Evolutionary conservation across 768 basidiomycete species (phyloP).

Genomic region (Termitomyces sp.): DNA sequence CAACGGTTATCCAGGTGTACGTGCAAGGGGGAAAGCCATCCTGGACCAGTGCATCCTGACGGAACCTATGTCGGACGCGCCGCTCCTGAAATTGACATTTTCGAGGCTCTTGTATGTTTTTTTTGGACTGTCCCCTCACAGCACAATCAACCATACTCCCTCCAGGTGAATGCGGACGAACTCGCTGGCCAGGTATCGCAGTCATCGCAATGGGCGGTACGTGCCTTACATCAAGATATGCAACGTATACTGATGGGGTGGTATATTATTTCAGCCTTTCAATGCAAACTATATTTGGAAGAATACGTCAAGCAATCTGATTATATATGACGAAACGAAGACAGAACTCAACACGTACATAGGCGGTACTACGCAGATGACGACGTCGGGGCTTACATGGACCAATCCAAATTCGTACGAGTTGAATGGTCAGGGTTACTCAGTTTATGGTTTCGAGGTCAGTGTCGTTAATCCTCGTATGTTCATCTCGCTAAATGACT

Average conservation of each 20-base stretch:
- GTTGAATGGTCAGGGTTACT: slow-evolving; percentile 48
- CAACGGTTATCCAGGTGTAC: slow-evolving; percentile 86
- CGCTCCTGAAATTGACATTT: slow-evolving; percentile 88
- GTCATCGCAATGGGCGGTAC: slow-evolving; percentile 76
- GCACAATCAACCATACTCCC: neutral
- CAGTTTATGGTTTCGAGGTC: slow-evolving; percentile 78
- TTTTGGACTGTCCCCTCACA: neutral
- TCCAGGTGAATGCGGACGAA: slow-evolving; percentile 40
- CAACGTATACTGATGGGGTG: neutral
- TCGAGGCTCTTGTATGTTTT: slow-evolving; percentile 65
- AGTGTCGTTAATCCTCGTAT: slow-evolving; percentile 4
- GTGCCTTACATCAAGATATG: slow-evolving; percentile 21
- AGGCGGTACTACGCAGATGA: slow-evolving; percentile 72
- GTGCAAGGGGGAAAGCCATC: slow-evolving; percentile 76
- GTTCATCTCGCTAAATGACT: neutral
- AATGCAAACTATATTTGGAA: slow-evolving; percentile 66
- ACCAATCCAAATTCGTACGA: slow-evolving; percentile 75
- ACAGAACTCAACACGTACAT: slow-evolving; percentile 57
- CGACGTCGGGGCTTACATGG: slow-evolving; percentile 64
- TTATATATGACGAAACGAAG: slow-evolving; percentile 49
- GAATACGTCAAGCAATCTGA: slow-evolving; percentile 54
- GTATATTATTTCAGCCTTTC: slow-evolving; percentile 49
- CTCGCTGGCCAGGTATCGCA: slow-evolving; percentile 68
- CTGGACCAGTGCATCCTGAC: slow-evolving; percentile 71
- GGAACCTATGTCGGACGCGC: slow-evolving; percentile 75